A percentile compares a stretch with the other conserved stretches of the same genome.
phyloP scores from a whole-genome alignment of 1,139 yeast genomes.

The Yamadazyma atmosphaerica region DNA sequence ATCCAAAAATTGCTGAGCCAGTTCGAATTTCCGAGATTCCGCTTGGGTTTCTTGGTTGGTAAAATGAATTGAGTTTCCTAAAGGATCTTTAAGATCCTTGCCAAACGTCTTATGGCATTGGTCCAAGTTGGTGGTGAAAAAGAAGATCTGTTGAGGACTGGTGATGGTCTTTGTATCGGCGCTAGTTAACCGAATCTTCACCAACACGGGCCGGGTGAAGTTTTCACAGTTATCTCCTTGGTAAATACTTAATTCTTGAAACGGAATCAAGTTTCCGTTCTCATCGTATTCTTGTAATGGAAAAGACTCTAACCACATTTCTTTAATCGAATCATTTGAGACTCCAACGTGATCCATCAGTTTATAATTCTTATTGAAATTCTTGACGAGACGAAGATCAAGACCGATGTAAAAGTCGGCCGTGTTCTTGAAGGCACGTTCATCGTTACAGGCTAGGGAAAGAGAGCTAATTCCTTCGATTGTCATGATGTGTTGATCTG shows the following conservation, averaged over 20 bases:
- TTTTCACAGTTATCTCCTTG: conserved; percentile 47
- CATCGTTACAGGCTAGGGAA: conserved; percentile 59
- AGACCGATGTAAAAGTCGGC: conserved; percentile 53
- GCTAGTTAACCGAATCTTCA: conserved; percentile 57
- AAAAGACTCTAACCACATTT: conserved; percentile 70
- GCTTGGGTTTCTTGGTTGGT: conserved; percentile 8
- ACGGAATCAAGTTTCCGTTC: conserved; percentile 52
- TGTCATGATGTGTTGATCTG: conserved; percentile 7
- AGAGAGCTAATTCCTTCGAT: conserved; percentile 39
- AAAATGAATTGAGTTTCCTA: conserved; percentile 14
- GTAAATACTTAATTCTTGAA: conserved; percentile 56
- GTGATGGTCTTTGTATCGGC: no score
- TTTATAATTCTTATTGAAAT: conserved; percentile 46
- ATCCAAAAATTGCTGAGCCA: conserved; percentile 11
- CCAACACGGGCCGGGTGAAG: conserved; percentile 32
- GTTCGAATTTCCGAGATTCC: conserved; percentile 4
- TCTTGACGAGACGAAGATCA: conserved; percentile 61
- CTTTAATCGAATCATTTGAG: conserved; percentile 63
- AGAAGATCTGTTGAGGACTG: conserved; percentile 48
- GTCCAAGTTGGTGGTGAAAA: conserved; percentile 52
- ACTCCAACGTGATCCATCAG: conserved; percentile 48
- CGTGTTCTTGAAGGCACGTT: conserved; percentile 45
- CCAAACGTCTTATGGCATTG: conserved; percentile 35
- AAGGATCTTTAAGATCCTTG: conserved; percentile 13
- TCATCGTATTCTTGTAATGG: conserved; percentile 54